Evolutionary conservation across 2,329 filamentous ascomycete species (phyloP).

Genomic region (Cryphonectria japonica): DNA sequence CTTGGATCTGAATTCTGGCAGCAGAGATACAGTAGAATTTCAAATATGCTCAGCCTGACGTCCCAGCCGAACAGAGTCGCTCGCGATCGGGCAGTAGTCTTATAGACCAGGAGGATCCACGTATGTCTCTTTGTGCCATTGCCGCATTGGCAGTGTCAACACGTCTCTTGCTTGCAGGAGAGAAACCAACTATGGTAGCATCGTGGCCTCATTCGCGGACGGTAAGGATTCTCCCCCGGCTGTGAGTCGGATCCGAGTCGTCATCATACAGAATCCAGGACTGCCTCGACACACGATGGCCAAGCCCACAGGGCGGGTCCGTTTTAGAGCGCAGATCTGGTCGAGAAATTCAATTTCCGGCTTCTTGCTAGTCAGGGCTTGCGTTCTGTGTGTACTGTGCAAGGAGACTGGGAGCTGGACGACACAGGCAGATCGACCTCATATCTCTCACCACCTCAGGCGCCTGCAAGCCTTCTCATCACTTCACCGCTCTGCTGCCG

Average conservation of each 20-base stretch:
- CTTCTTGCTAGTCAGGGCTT: background rate
- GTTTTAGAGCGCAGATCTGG: background rate
- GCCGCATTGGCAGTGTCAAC: background rate
- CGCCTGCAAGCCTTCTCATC: background rate
- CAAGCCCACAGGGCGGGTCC: background rate
- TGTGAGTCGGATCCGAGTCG: slow-evolving; percentile 3
- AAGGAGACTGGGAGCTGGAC: background rate
- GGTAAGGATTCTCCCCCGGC: background rate
- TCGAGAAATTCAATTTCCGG: background rate
- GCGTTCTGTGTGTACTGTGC: background rate
- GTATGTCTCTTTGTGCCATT: background rate
- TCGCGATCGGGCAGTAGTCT: background rate
- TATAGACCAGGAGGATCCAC: background rate
- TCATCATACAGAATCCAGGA: background rate
- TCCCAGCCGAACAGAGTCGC: background rate
- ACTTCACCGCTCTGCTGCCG: background rate
- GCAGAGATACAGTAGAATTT: background rate
- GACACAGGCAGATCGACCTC: background rate
- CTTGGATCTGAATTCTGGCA: background rate
- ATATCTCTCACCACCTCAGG: background rate
- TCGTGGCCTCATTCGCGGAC: background rate
- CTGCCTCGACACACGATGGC: background rate
- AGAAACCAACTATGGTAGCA: background rate
- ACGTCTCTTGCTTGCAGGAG: background rate
- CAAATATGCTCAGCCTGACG: background rate